Percentiles rank a stretch among this genome's conserved stretches.
These are phyloP conservation scores for Eucalyptus marginata DNA, from an alignment of 345 rosid species.

Conservation along the genomic window DNA sequence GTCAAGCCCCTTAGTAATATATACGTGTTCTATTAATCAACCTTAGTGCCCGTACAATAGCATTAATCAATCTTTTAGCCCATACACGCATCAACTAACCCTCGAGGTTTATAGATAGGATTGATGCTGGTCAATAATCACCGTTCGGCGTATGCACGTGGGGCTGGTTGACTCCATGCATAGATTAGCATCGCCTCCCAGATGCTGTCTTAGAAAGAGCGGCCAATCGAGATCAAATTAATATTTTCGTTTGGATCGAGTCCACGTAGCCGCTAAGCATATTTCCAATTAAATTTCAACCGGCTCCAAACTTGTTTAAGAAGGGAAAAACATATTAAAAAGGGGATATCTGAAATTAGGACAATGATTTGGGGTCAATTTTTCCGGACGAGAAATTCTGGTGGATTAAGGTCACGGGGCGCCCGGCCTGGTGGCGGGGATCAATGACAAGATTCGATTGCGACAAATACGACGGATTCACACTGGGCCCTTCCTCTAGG, in stretches of 20 bases:
- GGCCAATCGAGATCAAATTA: background rate
- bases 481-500: background rate
- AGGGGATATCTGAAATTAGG: background rate
- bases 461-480: background rate
- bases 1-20: background rate
- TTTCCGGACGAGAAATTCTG: background rate
- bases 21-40: background rate
- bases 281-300: background rate
- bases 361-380: background rate
- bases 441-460: background rate
- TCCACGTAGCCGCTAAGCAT: background rate
- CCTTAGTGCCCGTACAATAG: background rate
- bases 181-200: background rate
- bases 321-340: background rate
- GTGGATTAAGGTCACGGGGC: background rate
- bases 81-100: background rate
- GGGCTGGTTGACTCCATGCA: background rate
- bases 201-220: background rate
- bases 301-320: background rate
- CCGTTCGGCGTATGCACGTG: background rate
- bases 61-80: background rate
- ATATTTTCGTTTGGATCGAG: background rate
- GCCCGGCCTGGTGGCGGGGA: background rate
- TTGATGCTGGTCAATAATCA: background rate
- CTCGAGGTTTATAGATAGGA: background rate